Percentiles rank a stretch among this genome's conserved stretches.
These are phyloP conservation scores for Heliamphora ciliata DNA, from an alignment of 179 eudicot species.

Conservation along the genomic window DNA sequence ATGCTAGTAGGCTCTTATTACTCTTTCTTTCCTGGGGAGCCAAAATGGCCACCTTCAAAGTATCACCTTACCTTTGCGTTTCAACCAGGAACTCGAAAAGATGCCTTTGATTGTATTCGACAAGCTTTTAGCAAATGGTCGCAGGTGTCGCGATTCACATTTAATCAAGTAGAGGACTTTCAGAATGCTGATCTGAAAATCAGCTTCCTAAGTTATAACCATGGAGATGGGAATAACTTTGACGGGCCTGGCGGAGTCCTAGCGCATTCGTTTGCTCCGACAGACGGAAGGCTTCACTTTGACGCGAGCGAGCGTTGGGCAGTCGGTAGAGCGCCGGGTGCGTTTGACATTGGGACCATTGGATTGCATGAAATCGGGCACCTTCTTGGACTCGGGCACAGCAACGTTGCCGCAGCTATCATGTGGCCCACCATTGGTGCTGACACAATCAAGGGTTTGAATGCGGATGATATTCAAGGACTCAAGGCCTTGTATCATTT, in stretches of 20 bases:
- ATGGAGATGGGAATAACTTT: background rate
- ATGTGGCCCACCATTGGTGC: slow-evolving; percentile 4
- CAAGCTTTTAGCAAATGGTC: slow-evolving; percentile 26
- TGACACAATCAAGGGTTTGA: background rate
- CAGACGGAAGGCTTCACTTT: background rate
- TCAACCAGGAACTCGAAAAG: slow-evolving; percentile 1
- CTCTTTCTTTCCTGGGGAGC: background rate
- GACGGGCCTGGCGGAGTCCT: slow-evolving; percentile 6
- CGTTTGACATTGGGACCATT: slow-evolving; percentile 1
- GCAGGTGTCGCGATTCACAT: slow-evolving; percentile 23
- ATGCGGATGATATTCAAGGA: slow-evolving; percentile 16
- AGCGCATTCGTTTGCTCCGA: background rate
- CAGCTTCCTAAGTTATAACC: background rate
- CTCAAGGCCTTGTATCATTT: slow-evolving; percentile 7
- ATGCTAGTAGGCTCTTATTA: slow-evolving; percentile 14
- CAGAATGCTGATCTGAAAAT: slow-evolving; percentile 6
- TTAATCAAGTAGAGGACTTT: background rate
- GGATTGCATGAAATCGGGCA: slow-evolving; percentile 8
- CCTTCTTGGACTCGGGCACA: background rate
- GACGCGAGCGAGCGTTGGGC: slow-evolving; percentile 14
- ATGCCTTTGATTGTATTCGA: background rate
- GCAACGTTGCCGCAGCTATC: background rate
- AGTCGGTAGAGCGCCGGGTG: background rate
- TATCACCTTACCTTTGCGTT: slow-evolving; percentile 20
- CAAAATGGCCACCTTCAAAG: slow-evolving; percentile 15